phyloP scores from a whole-genome alignment of 2,329 filamentous ascomycete genomes.

The Pestalotiopsis sp. region DNA sequence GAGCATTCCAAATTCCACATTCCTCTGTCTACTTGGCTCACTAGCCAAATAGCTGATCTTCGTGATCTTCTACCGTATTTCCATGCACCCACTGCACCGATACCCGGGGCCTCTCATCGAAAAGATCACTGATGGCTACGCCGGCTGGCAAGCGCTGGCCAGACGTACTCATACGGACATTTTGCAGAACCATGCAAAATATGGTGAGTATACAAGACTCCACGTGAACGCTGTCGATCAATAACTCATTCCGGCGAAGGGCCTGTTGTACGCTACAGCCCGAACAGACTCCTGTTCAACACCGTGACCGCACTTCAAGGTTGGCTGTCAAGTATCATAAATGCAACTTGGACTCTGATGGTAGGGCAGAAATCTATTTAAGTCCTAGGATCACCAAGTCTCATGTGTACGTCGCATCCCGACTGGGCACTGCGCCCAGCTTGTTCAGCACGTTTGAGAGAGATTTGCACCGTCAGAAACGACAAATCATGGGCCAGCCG shows the following conservation, averaged over 20 bases:
- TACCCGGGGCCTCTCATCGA: conserved; percentile 7
- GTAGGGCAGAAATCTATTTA: conserved; percentile 21
- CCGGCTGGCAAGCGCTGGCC: neutral
- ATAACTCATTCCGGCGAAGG: conserved; percentile 8
- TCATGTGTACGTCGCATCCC: conserved; percentile 18
- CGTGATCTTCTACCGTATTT: neutral
- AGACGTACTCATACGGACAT: neutral
- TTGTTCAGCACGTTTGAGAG: conserved; percentile 12
- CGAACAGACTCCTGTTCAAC: conserved; percentile 24
- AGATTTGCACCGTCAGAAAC: conserved; percentile 10
- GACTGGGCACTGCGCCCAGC: conserved; percentile 16
- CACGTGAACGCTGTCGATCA: neutral
- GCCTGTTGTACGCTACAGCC: conserved; percentile 19
- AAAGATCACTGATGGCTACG: conserved; percentile 7
- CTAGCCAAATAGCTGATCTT: conserved; percentile 1
- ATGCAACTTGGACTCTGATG: neutral
- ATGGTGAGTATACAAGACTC: neutral
- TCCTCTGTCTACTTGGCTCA: neutral
- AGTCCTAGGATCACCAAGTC: conserved; percentile 22
- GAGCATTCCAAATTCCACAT: neutral
- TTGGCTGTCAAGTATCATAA: neutral
- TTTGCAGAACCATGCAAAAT: conserved; percentile 3
- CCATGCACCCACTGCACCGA: conserved; percentile 1
- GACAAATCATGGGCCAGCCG: conserved; percentile 9
- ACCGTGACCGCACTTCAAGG: conserved; percentile 17